A percentile compares a stretch with the other conserved stretches of the same genome.
These are phyloP conservation scores for Candida pini DNA, from an alignment of 805 yeast species.

Conservation along the genomic window DNA sequence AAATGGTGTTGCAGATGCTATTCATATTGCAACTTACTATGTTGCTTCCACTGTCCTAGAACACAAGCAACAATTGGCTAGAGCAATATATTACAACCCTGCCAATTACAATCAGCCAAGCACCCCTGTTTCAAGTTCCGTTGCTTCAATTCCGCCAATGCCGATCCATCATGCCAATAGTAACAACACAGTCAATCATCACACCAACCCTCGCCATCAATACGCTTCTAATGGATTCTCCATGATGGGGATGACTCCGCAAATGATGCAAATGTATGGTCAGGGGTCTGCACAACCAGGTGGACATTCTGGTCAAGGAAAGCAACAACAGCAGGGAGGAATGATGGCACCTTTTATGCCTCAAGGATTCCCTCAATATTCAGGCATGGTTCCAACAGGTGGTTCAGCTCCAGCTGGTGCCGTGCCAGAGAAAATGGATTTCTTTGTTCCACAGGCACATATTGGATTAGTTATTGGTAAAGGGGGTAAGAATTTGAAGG, in stretches of 20 bases:
- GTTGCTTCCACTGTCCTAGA: constrained; percentile 63
- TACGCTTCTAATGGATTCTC: constrained; percentile 7
- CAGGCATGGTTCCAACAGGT: constrained; percentile 8
- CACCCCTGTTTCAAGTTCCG: constrained; percentile 18
- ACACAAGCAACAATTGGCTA: constrained; percentile 53
- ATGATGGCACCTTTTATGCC: constrained; percentile 3
- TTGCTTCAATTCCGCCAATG: background rate
- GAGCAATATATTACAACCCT: constrained; percentile 56
- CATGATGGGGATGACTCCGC: constrained; percentile 23
- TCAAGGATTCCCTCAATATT: constrained; percentile 5
- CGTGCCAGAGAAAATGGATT: constrained; percentile 49
- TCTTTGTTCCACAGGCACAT: constrained; percentile 68
- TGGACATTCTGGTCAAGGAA: constrained; percentile 5
- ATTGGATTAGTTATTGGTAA: constrained; percentile 85
- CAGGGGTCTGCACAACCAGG: constrained; percentile 13
- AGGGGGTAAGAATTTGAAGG: constrained; percentile 77
- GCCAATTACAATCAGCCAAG: constrained; percentile 31
- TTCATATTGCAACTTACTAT: constrained; percentile 77
- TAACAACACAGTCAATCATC: constrained; percentile 1
- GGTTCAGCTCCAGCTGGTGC: constrained; percentile 11
- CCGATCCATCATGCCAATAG: background rate
- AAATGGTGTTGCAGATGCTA: constrained; percentile 79
- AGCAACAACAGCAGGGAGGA: constrained; percentile 3
- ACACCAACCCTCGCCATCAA: constrained; percentile 8
- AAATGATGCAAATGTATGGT: constrained; percentile 22